Conservation (phyloP, 345 rosid genomes). For the Hypericum perforatum region DNA sequence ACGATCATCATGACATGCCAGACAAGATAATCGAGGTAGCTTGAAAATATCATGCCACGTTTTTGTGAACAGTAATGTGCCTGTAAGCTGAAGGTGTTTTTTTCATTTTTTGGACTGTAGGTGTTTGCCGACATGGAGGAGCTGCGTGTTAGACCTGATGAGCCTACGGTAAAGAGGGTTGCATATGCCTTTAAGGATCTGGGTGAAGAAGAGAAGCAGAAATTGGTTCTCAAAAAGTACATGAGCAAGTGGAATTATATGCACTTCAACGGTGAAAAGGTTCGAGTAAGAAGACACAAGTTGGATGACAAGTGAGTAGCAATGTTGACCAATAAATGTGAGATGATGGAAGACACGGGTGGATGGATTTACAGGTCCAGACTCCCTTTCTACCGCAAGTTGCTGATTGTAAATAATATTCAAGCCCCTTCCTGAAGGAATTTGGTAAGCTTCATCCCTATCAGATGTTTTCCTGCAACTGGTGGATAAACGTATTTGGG, state of each 20-base stretch:
- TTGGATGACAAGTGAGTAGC: constrained; percentile 25
- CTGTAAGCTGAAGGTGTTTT: not conserved
- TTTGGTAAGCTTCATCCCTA: too few species aligned
- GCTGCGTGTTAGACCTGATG: constrained; percentile 68
- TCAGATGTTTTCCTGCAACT: too few species aligned
- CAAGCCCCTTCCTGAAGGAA: too few species aligned
- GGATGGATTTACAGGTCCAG: too few species aligned
- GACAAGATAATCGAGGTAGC: constrained; percentile 64
- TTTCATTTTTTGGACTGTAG: constrained; percentile 15
- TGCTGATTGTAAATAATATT: too few species aligned
- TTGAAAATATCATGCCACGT: not conserved
- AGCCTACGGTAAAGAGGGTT: constrained; percentile 56
- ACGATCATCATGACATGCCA: constrained; percentile 63
- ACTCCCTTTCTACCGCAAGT: too few species aligned
- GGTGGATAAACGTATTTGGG: too few species aligned
- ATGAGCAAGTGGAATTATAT: constrained; percentile 57
- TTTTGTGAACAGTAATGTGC: not conserved
- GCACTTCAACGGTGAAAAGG: constrained; percentile 75
- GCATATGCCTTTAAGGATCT: constrained; percentile 47
- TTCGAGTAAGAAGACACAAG: constrained; percentile 47
- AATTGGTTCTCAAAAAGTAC: constrained; percentile 50
- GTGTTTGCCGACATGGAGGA: constrained; percentile 95
- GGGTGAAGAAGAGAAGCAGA: constrained; percentile 51
- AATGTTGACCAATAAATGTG: too few species aligned
- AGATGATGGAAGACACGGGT: too few species aligned